Evolutionary conservation across 164 flowering plant species (phyloP).

Genomic region (Echeveria elegans): DNA sequence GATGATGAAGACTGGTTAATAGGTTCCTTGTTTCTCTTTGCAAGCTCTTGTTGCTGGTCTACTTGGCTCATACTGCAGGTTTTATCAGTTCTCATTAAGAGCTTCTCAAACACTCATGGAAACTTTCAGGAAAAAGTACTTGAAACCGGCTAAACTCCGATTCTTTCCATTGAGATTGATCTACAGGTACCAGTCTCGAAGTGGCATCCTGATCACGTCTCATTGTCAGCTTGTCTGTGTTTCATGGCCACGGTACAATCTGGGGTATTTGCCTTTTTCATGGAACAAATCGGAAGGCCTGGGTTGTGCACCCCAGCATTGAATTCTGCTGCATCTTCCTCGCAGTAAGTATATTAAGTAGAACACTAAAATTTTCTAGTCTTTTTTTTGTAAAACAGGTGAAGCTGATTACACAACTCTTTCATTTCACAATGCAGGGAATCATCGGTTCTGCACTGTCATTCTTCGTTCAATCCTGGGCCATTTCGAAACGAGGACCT

Average conservation of each 20-base stretch:
- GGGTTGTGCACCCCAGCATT: constrained; percentile 35
- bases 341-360: constrained; percentile 26
- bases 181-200: constrained; percentile 45
- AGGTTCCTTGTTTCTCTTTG: constrained; percentile 50
- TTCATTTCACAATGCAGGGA: constrained; percentile 22
- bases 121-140: neutral
- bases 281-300: constrained; percentile 34
- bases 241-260: constrained; percentile 48
- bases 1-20: constrained; percentile 35
- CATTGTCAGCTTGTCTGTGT: constrained; percentile 63
- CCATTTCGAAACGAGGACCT: constrained; percentile 51
- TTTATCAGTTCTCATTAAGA: neutral
- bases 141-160: neutral
- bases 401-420: neutral
- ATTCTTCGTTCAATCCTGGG: constrained; percentile 60
- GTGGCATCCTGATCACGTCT: constrained; percentile 46
- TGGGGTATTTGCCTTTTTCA: constrained; percentile 26
- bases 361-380: neutral
- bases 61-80: constrained; percentile 67
- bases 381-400: neutral
- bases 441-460: constrained; percentile 30
- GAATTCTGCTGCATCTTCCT: constrained; percentile 28
- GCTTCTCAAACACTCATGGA: neutral
- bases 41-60: constrained; percentile 52
- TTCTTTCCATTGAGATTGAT: neutral